Evolutionary conservation across 140 eudicot genomes (phyloP).

Genomic region (Ambrosia hybrid): DNA sequence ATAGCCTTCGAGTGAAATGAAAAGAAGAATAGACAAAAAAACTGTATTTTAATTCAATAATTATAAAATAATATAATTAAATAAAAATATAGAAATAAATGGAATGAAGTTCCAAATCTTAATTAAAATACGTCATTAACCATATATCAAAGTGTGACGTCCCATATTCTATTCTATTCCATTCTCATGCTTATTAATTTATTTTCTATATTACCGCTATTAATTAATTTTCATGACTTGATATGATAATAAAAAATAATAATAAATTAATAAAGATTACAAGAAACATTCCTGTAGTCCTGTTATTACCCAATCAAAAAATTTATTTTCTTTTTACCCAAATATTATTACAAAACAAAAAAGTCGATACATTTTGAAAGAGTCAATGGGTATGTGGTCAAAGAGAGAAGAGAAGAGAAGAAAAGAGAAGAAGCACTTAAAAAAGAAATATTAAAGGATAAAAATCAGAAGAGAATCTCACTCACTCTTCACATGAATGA

Average conservation of each 20-base stretch:
- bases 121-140: conserved; percentile 19
- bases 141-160: conserved; percentile 9
- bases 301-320: too few relatives aligned
- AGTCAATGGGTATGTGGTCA: neutral
- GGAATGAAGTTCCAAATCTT: conserved; percentile 5
- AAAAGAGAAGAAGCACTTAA: conserved; percentile 9
- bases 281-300: too few relatives aligned
- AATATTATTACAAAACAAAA: too few relatives aligned
- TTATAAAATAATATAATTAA: too few relatives aligned
- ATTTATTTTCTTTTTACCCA: too few relatives aligned
- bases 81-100: neutral
- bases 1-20: conserved; percentile 31
- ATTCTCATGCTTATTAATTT: too few relatives aligned
- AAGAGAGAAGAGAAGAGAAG: neutral
- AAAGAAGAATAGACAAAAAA: conserved; percentile 45
- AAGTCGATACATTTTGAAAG: neutral
- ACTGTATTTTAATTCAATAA: conserved; percentile 20
- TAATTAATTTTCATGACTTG: too few relatives aligned
- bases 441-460: conserved; percentile 34
- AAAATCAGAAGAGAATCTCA: conserved; percentile 51
- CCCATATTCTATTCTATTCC: neutral
- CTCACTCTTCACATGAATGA: conserved; percentile 46
- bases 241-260: too few relatives aligned
- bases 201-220: too few relatives aligned
- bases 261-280: too few relatives aligned